Evolutionary conservation across 441 rosid genomes (phyloP), one percentile per base, ranked within the genome.

Genomic region (Pelargonium myrrhifolium): DNA sequence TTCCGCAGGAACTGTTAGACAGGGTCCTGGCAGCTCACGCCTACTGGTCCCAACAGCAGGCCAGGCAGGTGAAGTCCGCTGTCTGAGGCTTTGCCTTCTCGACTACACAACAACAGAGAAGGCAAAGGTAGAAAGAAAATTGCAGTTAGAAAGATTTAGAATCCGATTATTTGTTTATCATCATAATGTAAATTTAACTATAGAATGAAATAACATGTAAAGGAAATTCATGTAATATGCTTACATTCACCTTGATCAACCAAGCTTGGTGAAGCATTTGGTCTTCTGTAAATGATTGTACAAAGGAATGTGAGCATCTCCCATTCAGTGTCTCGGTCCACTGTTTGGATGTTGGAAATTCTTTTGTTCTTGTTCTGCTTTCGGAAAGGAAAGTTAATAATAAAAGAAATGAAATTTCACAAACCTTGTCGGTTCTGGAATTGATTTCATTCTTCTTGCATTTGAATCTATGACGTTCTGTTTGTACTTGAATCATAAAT

Each of bases 1-100:
- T 94, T 24, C 98, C 99, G 0, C 97, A 94, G 80, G 98, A 90
- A 71, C 93, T 94, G 58, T 64, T 94, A 69, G 92, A 95, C 81
- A 74, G 99, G 74, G 99, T 95, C 24, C 78, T 92, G 49, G 79
- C 79, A 1, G 98, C 96, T 1, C 99, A 92, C 45, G 93, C 97
- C 10, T 87, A 81, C 77, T 95, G 99, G 96, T 82, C 92, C 66
- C 85, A 87, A 70, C 97, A 92, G 47, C 96, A 89, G 68, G 77
- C 86, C 21, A 87, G 76, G 77, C 90, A 84, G 63, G 26, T 56
- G 9, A 56, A 56, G 10, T 56, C 61, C 4, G 61, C 61, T 12
- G 24, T 56, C 26, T 67, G 0, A 82, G 78, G 71, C 69, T 78
- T 21, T 78, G 84, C 77, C 81, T 75, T 68, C 81, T 80, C 74